Evolutionary conservation across 2,329 filamentous ascomycete species (phyloP).

Genomic region (Talaromyces rugulosus): DNA sequence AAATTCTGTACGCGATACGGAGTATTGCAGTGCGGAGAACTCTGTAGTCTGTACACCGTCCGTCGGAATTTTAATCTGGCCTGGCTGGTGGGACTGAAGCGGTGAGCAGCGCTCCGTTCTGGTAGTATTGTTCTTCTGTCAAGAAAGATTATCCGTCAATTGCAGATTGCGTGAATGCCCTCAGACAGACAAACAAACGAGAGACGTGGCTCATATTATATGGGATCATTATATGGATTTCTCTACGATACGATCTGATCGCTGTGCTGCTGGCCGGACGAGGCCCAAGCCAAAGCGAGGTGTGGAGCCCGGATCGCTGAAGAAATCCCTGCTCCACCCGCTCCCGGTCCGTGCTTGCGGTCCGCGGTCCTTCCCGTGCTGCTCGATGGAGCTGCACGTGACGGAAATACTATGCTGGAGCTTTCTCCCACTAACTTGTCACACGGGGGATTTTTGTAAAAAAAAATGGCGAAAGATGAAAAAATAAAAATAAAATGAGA

Average conservation of each 20-base stretch:
- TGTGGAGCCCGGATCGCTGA: slow-evolving; percentile 6
- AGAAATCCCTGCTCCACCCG: slow-evolving; percentile 4
- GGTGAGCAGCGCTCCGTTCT: background rate
- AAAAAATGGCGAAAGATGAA: background rate
- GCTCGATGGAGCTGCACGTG: background rate
- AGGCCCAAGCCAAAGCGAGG: background rate
- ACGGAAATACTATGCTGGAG: background rate
- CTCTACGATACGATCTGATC: background rate
- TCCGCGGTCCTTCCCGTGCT: slow-evolving; percentile 9
- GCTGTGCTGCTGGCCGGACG: background rate
- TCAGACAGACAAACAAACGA: too few species aligned
- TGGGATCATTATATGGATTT: background rate
- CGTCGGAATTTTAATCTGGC: slow-evolving; percentile 9
- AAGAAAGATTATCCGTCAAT: background rate
- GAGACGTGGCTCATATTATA: background rate
- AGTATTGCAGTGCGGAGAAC: background rate
- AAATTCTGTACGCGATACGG: background rate
- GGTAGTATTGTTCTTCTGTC: background rate
- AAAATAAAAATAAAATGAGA: background rate
- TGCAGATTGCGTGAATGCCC: background rate
- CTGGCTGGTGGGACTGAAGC: slow-evolving; percentile 3
- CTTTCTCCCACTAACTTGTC: background rate
- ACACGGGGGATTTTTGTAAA: background rate
- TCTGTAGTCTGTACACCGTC: background rate
- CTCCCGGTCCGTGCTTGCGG: background rate